phyloP scores from a whole-genome alignment of 2,329 filamentous ascomycete genomes.

The Thermochaetoides dissita region DNA sequence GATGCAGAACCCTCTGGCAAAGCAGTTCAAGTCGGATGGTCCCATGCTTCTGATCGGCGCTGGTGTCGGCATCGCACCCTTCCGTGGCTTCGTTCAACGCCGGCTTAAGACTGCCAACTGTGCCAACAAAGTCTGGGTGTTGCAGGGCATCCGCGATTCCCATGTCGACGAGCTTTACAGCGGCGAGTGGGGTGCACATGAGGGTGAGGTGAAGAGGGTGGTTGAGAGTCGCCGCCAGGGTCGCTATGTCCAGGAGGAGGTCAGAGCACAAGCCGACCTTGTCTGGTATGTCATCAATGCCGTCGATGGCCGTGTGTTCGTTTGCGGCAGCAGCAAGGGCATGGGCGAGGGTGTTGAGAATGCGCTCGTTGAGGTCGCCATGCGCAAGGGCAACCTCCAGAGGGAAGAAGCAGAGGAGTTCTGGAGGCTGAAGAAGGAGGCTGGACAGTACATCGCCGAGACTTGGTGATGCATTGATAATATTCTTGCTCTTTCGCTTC shows the following conservation, averaged over 20 bases:
- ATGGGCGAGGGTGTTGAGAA: constrained; percentile 96
- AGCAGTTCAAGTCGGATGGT: constrained; percentile 81
- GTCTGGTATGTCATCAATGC: constrained; percentile 97
- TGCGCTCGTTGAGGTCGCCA: constrained; percentile 77
- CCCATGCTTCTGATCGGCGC: constrained; percentile 97
- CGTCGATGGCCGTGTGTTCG: constrained; percentile 89
- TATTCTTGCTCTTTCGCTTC: not conserved
- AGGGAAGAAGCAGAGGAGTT: constrained; percentile 71
- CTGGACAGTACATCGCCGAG: constrained; percentile 88
- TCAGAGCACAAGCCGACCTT: constrained; percentile 79
- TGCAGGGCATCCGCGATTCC: constrained; percentile 87
- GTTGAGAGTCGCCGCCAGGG: constrained; percentile 65
- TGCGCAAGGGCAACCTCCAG: constrained; percentile 80
- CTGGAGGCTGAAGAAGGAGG: constrained; percentile 83
- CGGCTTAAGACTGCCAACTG: constrained; percentile 88
- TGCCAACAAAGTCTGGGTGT: constrained; percentile 94
- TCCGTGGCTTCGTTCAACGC: constrained; percentile 93
- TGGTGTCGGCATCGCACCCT: constrained; percentile 91
- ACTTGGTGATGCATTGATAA: constrained; percentile 36
- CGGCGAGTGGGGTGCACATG: constrained; percentile 89
- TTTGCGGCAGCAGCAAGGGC: constrained; percentile 86
- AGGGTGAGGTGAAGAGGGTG: constrained; percentile 71
- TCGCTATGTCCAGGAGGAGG: constrained; percentile 93
- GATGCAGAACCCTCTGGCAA: constrained; percentile 91
- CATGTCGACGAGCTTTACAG: constrained; percentile 92